Base-by-base conservation (phyloP, 2,329 filamentous ascomycete genomes). In the Lasiodiplodia sp. region DNA sequence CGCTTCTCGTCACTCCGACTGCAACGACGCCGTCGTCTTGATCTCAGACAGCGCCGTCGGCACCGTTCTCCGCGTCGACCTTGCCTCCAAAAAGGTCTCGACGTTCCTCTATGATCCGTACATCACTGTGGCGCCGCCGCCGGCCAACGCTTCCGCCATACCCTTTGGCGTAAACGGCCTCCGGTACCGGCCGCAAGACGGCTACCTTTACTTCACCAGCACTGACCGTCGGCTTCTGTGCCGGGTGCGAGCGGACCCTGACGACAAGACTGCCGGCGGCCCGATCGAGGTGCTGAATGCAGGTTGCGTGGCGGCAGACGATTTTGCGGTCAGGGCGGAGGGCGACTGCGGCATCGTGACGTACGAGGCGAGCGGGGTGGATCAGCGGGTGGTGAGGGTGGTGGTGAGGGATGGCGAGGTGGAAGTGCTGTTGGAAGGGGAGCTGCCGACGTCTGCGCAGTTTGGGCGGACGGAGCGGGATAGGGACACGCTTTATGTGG, bases 131-230 rank as follows among this genome's bases (percentile, higher is more conserved):
- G 31, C 31, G 7, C 31, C 31, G 18, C 63, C 68, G 31, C 23
- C 69, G 14, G 68, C 71, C 14, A 58, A 71, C 25, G 67, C 62
- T 2, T 49, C 62, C 3, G 23, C 56, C 0, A 6, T 14, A 1
- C 31, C 72, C n/a, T 56, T 74, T 3, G 73, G 75, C 18, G 71
- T 71, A 25, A 75, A 77, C 31, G 75, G 75, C 1, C n/a, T 77
- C 11, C 71, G 71, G 28, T 16, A 71, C 12, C 72, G 71, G 28
- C 14, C 70, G 12, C 8, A 69, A 8, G 52, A 40, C 8, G 56
- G 37, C 2, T 68, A 64, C 38, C 8, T 70, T 5, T 77, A 76
- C 69, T 77, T 69, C 51, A 70, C 69, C 10, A 77, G 75, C 57
- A 63, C 69, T 0, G 66, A 68, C 11, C 65, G 66, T 0, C 34